Percentiles rank a stretch among this genome's conserved stretches.
Conservation (phyloP, 176 grass and related monocot species). For the Triticum urartu region DNA sequence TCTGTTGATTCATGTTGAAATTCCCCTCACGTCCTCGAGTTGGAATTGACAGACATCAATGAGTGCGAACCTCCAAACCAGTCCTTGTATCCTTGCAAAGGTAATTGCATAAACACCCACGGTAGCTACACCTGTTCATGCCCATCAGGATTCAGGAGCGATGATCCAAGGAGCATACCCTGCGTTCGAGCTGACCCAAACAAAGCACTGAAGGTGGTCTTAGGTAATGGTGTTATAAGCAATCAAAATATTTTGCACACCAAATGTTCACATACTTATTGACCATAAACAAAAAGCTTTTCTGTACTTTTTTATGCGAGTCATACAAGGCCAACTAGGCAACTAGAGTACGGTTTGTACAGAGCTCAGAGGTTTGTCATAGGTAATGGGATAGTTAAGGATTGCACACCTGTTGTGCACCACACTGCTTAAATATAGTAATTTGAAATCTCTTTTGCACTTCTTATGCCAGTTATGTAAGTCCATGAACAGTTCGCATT, state of each 20-base stretch:
- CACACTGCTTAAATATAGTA: background rate
- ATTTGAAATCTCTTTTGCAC: background rate
- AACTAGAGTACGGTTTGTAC: background rate
- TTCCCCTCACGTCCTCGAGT: background rate
- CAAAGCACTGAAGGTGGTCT: background rate
- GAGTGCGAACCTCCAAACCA: background rate
- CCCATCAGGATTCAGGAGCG: slow-evolving; percentile 9
- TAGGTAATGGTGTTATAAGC: background rate
- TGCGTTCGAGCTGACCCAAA: background rate
- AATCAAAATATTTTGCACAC: background rate
- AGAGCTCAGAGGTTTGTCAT: background rate
- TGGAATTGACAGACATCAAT: background rate
- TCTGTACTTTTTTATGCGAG: background rate
- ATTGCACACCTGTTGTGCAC: background rate
- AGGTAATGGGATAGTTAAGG: background rate
- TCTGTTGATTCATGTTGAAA: background rate
- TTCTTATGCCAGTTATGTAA: background rate
- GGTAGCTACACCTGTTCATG: background rate
- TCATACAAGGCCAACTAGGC: background rate
- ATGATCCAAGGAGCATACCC: background rate
- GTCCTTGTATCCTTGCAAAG: background rate
- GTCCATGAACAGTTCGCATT: background rate
- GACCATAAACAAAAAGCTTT: background rate
- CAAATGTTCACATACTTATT: background rate
- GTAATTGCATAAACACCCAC: background rate